These are phyloP conservation scores for Krasilnikovozyma curviuscula DNA, from an alignment of 768 basidiomycete species.

Conservation along the genomic window DNA sequence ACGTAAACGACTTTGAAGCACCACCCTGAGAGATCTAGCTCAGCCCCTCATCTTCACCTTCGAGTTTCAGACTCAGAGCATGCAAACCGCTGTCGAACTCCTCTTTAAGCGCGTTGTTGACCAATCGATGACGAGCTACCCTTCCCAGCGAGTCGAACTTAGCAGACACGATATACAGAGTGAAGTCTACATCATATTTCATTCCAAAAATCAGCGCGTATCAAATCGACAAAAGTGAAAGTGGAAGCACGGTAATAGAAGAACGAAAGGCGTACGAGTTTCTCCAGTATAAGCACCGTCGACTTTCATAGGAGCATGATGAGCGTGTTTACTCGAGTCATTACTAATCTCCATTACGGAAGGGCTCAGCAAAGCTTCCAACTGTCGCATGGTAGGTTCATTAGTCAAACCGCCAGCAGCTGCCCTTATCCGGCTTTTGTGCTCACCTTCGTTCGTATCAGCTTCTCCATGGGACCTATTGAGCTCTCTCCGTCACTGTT, in stretches of 20 bases:
- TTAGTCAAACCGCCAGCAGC: not conserved
- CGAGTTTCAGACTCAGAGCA: conserved; percentile 28
- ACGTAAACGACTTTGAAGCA: no score
- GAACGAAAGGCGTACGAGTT: conserved; percentile 22
- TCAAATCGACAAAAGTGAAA: no score
- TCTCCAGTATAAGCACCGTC: conserved; percentile 26
- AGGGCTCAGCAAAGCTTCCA: conserved; percentile 25
- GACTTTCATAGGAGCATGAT: conserved; percentile 30
- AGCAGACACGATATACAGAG: conserved; percentile 19
- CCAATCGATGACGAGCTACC: conserved; percentile 29
- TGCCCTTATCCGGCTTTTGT: not conserved
- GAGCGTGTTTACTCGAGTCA: conserved; percentile 27
- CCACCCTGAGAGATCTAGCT: no score
- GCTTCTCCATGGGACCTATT: conserved; percentile 2
- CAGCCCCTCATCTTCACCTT: no score
- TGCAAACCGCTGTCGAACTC: conserved; percentile 30
- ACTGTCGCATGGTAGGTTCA: conserved; percentile 16
- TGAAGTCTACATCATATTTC: conserved; percentile 26
- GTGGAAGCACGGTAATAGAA: not conserved
- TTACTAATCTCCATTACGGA: conserved; percentile 25
- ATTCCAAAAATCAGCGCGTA: no score
- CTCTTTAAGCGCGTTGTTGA: conserved; percentile 28
- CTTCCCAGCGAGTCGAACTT: conserved; percentile 21
- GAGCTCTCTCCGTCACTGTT: no score
- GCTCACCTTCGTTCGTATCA: not conserved